Base-by-base conservation (phyloP, 495 filamentous ascomycete species). In the Stereocaulon alpinum region DNA sequence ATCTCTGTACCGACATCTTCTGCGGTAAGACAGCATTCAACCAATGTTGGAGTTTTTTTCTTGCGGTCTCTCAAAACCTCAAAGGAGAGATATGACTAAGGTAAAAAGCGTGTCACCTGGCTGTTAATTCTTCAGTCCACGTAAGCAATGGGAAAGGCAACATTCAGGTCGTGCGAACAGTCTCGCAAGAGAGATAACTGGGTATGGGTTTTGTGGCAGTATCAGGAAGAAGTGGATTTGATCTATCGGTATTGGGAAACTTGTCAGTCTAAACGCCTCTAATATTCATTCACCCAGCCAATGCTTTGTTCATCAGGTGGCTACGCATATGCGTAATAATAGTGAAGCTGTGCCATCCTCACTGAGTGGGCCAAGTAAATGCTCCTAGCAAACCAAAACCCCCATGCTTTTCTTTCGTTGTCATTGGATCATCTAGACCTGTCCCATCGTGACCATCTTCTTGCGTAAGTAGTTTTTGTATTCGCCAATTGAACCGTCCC, bases 391-490 rank as follows among this genome's bases (percentile, higher is more conserved):
- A 59, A 34, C 45, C 32, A 40, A 17, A 40, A 17, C 4, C 18
- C 18, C 43, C 18, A 41, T 22, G 17, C 34, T 47, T 48, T 56
- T 42, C 45, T n/a, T 56, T 42, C 40, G 43, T 48, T 49, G 43
- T n/a, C 37, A 20, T 30, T 51, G 55, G 18, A 58, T 17, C 22
- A 18, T 15, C 47, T 76, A 80, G 66, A 78, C 77, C 55, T 76
- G 73, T 60, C 78, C 77, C 57, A 71, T 64, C 14, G 68, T 66
- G 58, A 80, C 60, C 93, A 99, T 97, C 87, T 97, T 97, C 86
- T 97, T 96, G 65, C 91, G 86, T 67, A 99, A 82, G 74, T 95
- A 81, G 73, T 92, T 90, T 88, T 99, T 99, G 86, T 99, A 99
- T 56, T 88, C 79, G 60, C 85, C 86, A 69, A 99, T 99, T 32